phyloP scores from a whole-genome alignment of 1,284 basidiomycete species.

The Polyporus tsugae region DNA sequence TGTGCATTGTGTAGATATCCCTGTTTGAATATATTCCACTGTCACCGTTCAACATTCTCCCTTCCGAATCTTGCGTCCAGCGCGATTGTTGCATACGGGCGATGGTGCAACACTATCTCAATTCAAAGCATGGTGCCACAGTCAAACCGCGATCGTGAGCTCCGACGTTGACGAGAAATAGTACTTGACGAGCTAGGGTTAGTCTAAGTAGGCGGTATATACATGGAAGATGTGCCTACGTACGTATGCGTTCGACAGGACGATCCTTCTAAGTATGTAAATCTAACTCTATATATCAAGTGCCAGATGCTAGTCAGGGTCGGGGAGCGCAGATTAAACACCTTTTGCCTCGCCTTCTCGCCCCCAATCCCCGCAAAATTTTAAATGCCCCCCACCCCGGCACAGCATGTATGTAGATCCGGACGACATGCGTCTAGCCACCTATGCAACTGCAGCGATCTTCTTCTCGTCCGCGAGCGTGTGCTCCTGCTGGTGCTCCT shows the following conservation, averaged over 20 bases:
- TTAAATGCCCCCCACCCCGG: not conserved
- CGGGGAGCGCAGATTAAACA: not conserved
- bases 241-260: not conserved
- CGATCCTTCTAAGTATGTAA: not conserved
- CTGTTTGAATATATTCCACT: not conserved
- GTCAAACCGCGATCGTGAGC: too few relatives aligned
- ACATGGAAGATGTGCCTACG: not conserved
- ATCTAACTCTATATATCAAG: constrained; percentile 2
- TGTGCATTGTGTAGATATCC: not conserved
- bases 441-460: constrained; percentile 7
- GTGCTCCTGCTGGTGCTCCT: constrained; percentile 7
- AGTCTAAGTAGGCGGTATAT: not conserved
- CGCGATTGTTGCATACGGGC: too few relatives aligned
- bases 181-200: too few relatives aligned
- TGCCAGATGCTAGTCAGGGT: not conserved
- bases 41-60: too few relatives aligned
- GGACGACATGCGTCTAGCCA: too few relatives aligned
- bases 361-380: not conserved
- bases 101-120: too few relatives aligned
- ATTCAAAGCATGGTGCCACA: too few relatives aligned
- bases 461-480: constrained; percentile 16
- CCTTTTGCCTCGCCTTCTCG: constrained; percentile 4
- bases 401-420: not conserved
- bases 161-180: too few relatives aligned
- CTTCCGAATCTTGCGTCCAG: too few relatives aligned